phyloP scores from a whole-genome alignment of 805 yeast genomes.

The Hanseniaspora hatyaiensis region DNA sequence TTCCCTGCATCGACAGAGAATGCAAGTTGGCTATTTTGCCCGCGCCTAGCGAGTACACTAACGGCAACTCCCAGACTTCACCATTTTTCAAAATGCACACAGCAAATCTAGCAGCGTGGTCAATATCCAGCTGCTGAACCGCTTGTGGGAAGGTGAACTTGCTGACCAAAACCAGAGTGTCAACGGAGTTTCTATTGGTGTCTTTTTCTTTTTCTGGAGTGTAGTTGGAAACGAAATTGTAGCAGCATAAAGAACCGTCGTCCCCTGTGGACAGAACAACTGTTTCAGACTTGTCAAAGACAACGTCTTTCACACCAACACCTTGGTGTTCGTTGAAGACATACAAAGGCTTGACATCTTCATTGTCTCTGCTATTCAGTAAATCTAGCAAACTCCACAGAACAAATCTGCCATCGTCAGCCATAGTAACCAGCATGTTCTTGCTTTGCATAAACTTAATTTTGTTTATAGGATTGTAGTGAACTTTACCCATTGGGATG shows the following conservation, averaged over 20 bases:
- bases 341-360: constrained; percentile 44
- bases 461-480: constrained; percentile 62
- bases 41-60: constrained; percentile 4
- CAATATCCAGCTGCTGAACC: constrained; percentile 6
- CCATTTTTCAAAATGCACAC: constrained; percentile 8
- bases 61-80: constrained; percentile 11
- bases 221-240: constrained; percentile 8
- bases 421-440: constrained; percentile 58
- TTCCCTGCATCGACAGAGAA: constrained; percentile 15
- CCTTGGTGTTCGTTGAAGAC: constrained; percentile 46
- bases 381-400: constrained; percentile 64
- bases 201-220: background rate
- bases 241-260: constrained; percentile 14
- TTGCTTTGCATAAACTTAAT: constrained; percentile 53
- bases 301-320: constrained; percentile 22
- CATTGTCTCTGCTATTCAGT: constrained; percentile 27
- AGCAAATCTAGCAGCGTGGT: constrained; percentile 13
- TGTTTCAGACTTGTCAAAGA: constrained; percentile 7
- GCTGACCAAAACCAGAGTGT: constrained; percentile 7
- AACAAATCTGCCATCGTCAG: constrained; percentile 66
- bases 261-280: constrained; percentile 8
- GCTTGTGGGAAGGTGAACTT: constrained; percentile 15
- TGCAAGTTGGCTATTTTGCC: constrained; percentile 12
- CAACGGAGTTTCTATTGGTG: background rate
- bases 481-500: constrained; percentile 42